Conservation (phyloP, 1,139 yeast species). For the Yamadazyma epiphylla region DNA sequence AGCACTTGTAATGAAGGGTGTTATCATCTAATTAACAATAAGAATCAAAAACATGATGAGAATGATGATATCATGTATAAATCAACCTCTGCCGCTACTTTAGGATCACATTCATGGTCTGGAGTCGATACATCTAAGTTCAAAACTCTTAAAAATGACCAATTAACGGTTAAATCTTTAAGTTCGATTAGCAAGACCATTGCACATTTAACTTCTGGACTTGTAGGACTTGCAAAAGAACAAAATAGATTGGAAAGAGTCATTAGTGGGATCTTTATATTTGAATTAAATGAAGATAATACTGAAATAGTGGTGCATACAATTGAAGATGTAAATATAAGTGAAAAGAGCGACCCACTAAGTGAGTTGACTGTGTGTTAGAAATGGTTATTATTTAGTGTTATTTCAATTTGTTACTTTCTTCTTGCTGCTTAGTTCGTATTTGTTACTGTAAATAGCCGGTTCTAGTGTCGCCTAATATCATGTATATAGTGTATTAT, state of each 20-base stretch:
- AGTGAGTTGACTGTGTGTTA: no score
- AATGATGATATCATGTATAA: conserved; percentile 1
- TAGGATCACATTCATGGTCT: conserved; percentile 40
- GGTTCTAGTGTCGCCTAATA: no score
- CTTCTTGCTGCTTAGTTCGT: no score
- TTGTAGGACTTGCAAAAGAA: conserved; percentile 32
- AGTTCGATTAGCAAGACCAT: conserved; percentile 9
- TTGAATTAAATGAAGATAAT: conserved; percentile 62
- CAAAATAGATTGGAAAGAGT: conserved; percentile 40
- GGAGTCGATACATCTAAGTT: conserved; percentile 24
- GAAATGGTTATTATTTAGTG: no score
- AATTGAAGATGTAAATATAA: conserved; percentile 69
- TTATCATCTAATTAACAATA: conserved; percentile 42
- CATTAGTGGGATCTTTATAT: conserved; percentile 68
- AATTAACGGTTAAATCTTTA: conserved; percentile 1
- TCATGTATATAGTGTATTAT: no score
- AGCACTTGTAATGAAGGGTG: conserved; percentile 56
- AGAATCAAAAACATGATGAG: conserved; percentile 6
- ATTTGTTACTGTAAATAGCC: no score
- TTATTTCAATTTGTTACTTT: conserved; percentile 10
- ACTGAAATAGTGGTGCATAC: conserved; percentile 65
- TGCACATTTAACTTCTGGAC: conserved; percentile 23
- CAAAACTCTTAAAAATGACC: conserved; percentile 1
- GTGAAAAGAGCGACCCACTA: conserved; percentile 44
- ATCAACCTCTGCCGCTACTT: conserved; percentile 37